phyloP scores from a whole-genome alignment of 169 alveolate species.

The Plasmodium reichenowi region DNA sequence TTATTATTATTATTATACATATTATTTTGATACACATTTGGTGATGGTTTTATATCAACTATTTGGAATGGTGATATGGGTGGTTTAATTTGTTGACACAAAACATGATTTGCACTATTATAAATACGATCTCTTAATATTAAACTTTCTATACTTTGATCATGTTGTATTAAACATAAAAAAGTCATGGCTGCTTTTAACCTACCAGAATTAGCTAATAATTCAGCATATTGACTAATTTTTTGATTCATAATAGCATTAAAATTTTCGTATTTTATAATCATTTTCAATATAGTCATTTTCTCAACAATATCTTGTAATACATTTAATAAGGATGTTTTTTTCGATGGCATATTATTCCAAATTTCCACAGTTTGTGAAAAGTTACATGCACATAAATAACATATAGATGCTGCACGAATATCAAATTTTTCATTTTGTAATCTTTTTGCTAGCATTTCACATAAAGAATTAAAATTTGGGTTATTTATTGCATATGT shows the following conservation, averaged over 20 bases:
- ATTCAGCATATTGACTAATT: conserved; percentile 82
- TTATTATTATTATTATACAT: background rate
- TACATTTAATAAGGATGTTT: conserved; percentile 74
- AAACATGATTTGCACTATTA: conserved; percentile 81
- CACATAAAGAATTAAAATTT: conserved; percentile 76
- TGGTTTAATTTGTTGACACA: conserved; percentile 47
- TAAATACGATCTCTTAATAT: conserved; percentile 80
- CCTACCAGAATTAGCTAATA: conserved; percentile 83
- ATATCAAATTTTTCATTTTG: conserved; percentile 78
- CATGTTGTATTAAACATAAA: conserved; percentile 78
- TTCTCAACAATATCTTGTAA: conserved; percentile 82
- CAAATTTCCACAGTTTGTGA: conserved; percentile 84
- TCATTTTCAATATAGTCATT: conserved; percentile 81
- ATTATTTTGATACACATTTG: conserved; percentile 5
- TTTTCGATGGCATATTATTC: conserved; percentile 84
- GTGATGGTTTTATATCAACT: conserved; percentile 69
- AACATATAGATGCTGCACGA: conserved; percentile 86
- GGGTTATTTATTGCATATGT: conserved; percentile 76
- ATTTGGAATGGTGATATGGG: conserved; percentile 79
- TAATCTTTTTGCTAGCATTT: conserved; percentile 80
- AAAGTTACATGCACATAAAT: conserved; percentile 86
- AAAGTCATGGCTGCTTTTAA: conserved; percentile 83
- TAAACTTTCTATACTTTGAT: conserved; percentile 73
- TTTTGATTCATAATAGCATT: conserved; percentile 78
- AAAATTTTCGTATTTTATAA: conserved; percentile 76